Evolutionary conservation across 495 filamentous ascomycete species (phyloP).

Genomic region (Pyronema domesticum): DNA sequence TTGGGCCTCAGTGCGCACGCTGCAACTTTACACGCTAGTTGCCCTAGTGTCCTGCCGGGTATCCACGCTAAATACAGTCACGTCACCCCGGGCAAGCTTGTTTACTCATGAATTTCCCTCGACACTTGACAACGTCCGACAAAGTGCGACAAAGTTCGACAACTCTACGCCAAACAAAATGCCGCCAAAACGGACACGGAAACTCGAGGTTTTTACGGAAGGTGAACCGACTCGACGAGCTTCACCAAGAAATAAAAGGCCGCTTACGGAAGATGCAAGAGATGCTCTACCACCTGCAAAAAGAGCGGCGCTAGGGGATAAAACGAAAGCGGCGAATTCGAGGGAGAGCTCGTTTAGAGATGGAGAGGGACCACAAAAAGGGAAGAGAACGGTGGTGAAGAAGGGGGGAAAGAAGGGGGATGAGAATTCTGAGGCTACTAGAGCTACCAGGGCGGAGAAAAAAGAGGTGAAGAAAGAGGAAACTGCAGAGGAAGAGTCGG

Average conservation of each 20-base stretch:
- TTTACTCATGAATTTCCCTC: background rate
- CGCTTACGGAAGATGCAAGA: background rate
- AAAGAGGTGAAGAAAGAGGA: no score
- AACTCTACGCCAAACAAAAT: background rate
- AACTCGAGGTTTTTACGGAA: background rate
- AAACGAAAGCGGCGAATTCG: background rate
- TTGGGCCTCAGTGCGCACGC: no score
- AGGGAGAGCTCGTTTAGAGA: background rate
- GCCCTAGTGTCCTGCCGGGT: no score
- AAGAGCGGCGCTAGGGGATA: background rate
- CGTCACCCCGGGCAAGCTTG: no score
- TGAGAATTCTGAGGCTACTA: no score
- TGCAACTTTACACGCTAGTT: no score
- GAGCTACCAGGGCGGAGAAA: no score
- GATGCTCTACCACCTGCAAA: background rate
- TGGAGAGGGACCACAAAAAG: no score
- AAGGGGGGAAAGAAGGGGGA: no score
- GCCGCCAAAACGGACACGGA: constrained; percentile 1
- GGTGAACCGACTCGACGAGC: background rate
- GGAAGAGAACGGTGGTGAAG: no score
- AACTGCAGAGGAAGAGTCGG: no score
- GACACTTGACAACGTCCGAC: background rate
- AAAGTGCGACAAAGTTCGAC: background rate
- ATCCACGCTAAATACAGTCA: no score
- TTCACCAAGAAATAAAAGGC: background rate